These are phyloP conservation scores for Mycena galopus DNA, from an alignment of 768 basidiomycete genomes.

Conservation along the genomic window DNA sequence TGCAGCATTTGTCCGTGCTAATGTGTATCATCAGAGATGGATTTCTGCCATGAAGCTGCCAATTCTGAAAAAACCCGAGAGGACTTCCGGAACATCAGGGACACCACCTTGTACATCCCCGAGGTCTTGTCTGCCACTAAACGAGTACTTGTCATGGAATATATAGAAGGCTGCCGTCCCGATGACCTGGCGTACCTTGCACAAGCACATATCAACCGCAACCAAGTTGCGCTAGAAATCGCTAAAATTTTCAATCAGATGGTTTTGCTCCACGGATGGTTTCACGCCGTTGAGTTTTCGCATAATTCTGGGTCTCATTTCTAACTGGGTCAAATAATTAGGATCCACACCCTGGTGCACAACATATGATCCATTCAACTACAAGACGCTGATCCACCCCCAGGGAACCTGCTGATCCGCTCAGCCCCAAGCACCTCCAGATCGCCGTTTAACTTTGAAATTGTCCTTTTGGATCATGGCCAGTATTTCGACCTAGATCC, in stretches of 20 bases:
- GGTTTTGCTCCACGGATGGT: conserved; percentile 96
- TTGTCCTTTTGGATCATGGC: conserved; percentile 94
- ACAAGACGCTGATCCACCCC: conserved; percentile 15
- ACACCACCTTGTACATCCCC: conserved; percentile 89
- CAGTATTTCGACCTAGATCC: conserved; percentile 92
- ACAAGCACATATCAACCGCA: conserved; percentile 87
- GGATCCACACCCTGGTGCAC: conserved; percentile 89
- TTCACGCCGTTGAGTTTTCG: conserved; percentile 69
- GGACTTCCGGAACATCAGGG: conserved; percentile 76
- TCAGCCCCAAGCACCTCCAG: conserved; percentile 70
- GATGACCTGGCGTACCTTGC: conserved; percentile 91
- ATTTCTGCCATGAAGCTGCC: conserved; percentile 90
- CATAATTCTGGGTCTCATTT: not conserved
- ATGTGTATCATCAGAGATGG: conserved; percentile 86
- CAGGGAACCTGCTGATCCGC: conserved; percentile 93
- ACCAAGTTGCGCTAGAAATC: conserved; percentile 92
- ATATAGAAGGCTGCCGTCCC: conserved; percentile 87
- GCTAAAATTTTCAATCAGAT: conserved; percentile 92
- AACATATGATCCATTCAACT: not conserved
- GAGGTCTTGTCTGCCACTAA: conserved; percentile 84
- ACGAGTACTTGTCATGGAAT: conserved; percentile 95
- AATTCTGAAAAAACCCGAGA: conserved; percentile 81
- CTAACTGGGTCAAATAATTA: conserved; percentile 44
- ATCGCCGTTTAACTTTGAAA: conserved; percentile 96
- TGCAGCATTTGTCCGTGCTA: not conserved